Base-by-base conservation (phyloP, 2,329 filamentous ascomycete species). In the Dothistroma pini region DNA sequence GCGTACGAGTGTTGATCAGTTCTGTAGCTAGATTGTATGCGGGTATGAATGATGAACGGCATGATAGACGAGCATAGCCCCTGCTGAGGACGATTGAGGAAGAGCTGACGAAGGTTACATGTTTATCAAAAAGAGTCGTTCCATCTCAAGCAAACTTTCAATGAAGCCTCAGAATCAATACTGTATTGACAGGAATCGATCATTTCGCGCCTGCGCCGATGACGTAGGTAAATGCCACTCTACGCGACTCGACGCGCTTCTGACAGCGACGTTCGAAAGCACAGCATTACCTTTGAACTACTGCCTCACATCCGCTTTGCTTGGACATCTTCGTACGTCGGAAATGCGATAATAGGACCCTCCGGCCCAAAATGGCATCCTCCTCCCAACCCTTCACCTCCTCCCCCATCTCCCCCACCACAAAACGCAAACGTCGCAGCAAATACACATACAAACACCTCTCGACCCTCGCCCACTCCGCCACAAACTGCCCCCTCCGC, bases 391-490 rank as follows among this genome's bases (percentile, higher is more conserved):
- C 64, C 60, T 72, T 71, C 66, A 62, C 65, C 59, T 73, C 71
- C 12, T 71, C 70, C 5, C 69, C 69, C 4, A 22, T 67, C 51
- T 69, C 70, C 21, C 69, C 71, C 14, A 63, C 62, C 14, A 60
- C 61, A 6, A 61, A 60, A 38, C 63, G 63, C 47, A 60, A 63
- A 14, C 66, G 66, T 5, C 80, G 79, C 66, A 97, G 93, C 16
- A 84, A 83, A 60, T 97, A 95, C 77, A 97, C 91, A 2, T 91
- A 90, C 74, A 90, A 89, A 63, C 88, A 97, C 57, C 83, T 97
- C 16, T 82, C 85, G 35, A 88, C 93, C 66, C 84, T 97, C 60
- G 85, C 87, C 7, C 83, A 86, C 10, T 91, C 84, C 67, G 86
- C 85, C 35, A 81, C 87, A 0, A 85, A 86, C 9, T 91, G 86